Evolutionary conservation across 352 stramenopile genomes (phyloP).

Genomic region (Globisporangium spiculum): DNA sequence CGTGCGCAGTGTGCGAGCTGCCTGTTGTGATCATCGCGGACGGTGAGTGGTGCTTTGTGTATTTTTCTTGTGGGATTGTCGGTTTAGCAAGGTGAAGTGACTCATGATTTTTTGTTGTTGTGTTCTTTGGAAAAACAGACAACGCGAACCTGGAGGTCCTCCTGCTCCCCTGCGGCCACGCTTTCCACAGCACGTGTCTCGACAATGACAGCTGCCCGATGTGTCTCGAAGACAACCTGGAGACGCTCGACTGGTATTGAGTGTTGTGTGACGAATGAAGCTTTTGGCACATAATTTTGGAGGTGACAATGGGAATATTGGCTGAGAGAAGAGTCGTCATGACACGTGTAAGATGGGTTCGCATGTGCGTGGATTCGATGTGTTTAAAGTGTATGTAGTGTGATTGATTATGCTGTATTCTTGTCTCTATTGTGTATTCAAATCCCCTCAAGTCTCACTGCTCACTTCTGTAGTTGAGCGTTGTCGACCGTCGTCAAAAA

Average conservation of each 20-base stretch:
- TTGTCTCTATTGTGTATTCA: conserved; percentile 1
- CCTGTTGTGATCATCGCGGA: conserved; percentile 79
- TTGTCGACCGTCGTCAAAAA: conserved; percentile 22
- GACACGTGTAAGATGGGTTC: background rate
- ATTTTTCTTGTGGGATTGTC: conserved; percentile 2
- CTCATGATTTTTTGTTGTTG: background rate
- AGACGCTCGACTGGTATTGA: conserved; percentile 36
- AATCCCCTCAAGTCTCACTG: background rate
- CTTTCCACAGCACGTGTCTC: conserved; percentile 68
- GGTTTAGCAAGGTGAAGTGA: conserved; percentile 1
- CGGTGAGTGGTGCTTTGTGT: conserved; percentile 33
- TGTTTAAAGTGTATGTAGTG: conserved; percentile 3
- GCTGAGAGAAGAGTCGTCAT: background rate
- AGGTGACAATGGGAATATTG: background rate
- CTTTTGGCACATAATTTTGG: conserved; percentile 12
- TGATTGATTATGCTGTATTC: background rate
- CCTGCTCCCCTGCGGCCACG: conserved; percentile 77
- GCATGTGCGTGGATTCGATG: background rate
- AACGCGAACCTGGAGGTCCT: conserved; percentile 75
- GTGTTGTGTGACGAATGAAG: background rate
- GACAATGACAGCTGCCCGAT: conserved; percentile 60
- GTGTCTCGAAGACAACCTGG: conserved; percentile 61
- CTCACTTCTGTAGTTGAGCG: background rate
- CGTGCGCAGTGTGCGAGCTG: conserved; percentile 67
- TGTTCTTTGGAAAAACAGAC: conserved; percentile 28